A percentile compares a stretch with the other conserved stretches of the same genome.
These are phyloP conservation scores for Novymonas esmeraldas DNA, from an alignment of 208 protist species.

Conservation along the genomic window DNA sequence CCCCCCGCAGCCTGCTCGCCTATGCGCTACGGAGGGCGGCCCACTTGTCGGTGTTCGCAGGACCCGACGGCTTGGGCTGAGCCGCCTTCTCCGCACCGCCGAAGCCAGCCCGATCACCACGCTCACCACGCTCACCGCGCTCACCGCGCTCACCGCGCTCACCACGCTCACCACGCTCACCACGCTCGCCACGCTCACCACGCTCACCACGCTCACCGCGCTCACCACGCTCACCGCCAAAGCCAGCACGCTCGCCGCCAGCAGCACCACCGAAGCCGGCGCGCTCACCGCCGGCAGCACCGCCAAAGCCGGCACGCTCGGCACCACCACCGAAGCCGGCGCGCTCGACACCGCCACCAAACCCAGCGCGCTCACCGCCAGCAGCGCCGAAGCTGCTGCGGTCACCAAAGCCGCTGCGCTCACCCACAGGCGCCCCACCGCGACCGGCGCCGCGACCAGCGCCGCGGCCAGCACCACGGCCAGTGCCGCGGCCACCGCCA, in stretches of 20 bases:
- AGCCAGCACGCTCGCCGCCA: too few species aligned
- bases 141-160: too few species aligned
- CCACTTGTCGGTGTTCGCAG: conserved; percentile 27
- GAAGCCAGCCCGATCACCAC: too few species aligned
- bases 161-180: neutral
- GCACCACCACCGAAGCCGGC: conserved; percentile 1
- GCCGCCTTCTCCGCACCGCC: neutral
- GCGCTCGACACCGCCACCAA: neutral
- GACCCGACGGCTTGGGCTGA: conserved; percentile 10
- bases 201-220: too few species aligned
- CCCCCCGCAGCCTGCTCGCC: neutral
- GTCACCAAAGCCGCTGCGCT: conserved; percentile 1
- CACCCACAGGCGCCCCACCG: neutral
- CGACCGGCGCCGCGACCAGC: conserved; percentile 20
- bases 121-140: too few species aligned
- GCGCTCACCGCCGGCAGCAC: neutral
- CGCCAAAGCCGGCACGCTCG: too few species aligned
- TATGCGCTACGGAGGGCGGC: conserved; percentile 32
- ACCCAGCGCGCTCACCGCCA: neutral
- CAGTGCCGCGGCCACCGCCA: conserved; percentile 20
- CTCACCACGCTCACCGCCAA: too few species aligned
- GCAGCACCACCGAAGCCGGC: conserved; percentile 1
- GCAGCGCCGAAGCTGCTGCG: neutral
- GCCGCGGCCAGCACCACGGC: conserved; percentile 23
- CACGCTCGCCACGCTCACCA: too few species aligned